Base-by-base conservation (phyloP, 2,329 filamentous ascomycete species). In the Pseudocercospora pini-densiflorae region DNA sequence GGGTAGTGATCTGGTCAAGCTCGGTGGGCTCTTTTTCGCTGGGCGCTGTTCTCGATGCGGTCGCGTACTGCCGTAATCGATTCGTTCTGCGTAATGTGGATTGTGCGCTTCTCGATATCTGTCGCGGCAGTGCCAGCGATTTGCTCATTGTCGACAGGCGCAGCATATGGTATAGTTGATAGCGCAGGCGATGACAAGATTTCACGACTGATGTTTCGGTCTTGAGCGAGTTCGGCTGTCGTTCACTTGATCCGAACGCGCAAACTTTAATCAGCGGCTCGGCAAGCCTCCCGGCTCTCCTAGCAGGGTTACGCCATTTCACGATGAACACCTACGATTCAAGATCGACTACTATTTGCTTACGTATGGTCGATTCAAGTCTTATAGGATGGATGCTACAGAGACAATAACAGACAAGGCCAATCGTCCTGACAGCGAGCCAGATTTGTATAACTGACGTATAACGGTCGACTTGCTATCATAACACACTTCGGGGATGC, bases 1-100 rank as follows among this genome's bases (percentile, higher is more conserved):
- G 88, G 1, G 90, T 94, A 7, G 94, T 97, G 75, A 98, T 90
- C 71, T 90, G 85, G 79, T 97, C 93, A 74, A 97, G 88, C 70
- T 97, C 92, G 58, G 89, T 90, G 14, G 93, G 92, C 77, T 98
- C 94, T 88, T 92, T 72, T 51, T 70, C 62, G 19, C 64, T 53
- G 12, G 71, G 65, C 27, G 70, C 63, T 19, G 49, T 65, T 36
- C 47, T 64, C 4, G 73, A 69, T 54, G 70, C 66, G 2, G 75
- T 76, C 40, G 75, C 75, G 70, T 76, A 77, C 31, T 64, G 65
- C 54, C 67, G 70, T 57, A 70, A 29, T 33, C 66, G 55, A 29
- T 33, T 40, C 8, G 68, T 40, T 47, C 47, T 68, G 29, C 65
- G 65, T 21, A 67, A 43, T 8, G 70, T 57, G 9, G 64, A 63